Conservation (phyloP, 345 rosid species). For the Lenwebbia sp. region DNA sequence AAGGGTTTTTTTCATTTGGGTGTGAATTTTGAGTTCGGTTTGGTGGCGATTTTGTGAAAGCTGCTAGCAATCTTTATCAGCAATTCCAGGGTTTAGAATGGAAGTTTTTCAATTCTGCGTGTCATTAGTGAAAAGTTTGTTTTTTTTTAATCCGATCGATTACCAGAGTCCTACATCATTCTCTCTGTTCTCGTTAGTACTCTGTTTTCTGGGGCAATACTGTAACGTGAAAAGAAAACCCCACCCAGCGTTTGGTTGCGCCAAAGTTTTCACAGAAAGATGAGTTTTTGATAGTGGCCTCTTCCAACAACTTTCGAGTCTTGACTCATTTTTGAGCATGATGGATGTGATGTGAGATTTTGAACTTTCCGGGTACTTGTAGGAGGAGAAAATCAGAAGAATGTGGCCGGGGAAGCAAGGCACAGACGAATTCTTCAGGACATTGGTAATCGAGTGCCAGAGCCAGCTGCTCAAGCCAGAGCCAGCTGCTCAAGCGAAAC, state of each 20-base stretch:
- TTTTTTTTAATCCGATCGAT: neutral
- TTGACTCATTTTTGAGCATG: neutral
- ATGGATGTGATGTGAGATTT: neutral
- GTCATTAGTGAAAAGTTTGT: neutral
- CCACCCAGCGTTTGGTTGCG: neutral
- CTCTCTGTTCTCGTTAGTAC: neutral
- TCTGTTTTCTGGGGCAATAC: neutral
- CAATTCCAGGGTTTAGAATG: neutral
- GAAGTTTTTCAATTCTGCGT: neutral
- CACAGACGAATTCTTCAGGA: slow-evolving; percentile 61
- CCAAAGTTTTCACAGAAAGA: neutral
- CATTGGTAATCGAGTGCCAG: slow-evolving; percentile 59
- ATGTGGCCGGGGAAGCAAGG: too few species aligned
- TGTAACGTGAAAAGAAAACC: neutral
- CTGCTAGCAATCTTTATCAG: neutral
- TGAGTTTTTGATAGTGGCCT: neutral
- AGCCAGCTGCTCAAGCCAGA: slow-evolving; percentile 33
- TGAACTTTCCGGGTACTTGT: neutral
- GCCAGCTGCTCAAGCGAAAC: too few species aligned
- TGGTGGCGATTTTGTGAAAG: neutral
- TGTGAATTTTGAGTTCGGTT: neutral
- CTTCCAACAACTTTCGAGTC: neutral
- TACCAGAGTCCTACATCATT: neutral
- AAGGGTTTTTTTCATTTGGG: neutral
- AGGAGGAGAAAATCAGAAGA: slow-evolving; percentile 46